Base-by-base conservation (phyloP, 177 flowering plant species). In the Vitis hybrid region DNA sequence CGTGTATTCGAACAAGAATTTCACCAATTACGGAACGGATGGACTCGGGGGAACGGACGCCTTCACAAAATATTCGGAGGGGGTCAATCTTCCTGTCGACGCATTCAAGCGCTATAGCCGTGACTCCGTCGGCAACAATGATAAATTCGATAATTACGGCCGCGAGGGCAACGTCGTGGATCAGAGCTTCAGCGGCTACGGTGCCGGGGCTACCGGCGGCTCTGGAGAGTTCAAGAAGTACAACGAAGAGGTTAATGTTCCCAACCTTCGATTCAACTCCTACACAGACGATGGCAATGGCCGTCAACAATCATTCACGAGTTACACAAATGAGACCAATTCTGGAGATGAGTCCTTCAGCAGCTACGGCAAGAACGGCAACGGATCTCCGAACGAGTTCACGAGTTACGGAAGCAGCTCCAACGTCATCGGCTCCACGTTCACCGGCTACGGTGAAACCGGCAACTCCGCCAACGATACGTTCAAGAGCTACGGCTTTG, bases 41-140 rank as follows among this genome's bases (percentile, higher is more conserved):
- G 63, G 71, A 8, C 63, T 55, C 71, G 88, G 87, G 12, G 84
- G 84, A 0, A 11, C 40, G 26, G 77, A 85, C 74, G 69, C 81
- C 32, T 87, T 87, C 79, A 72, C 76, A 68, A 82, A 78, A 60
- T 89, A 89, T 72, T 81, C 90, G 2, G 67, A 67, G 4, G 78
- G 56, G 1, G 74, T 60, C 1, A 86, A 86, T 56, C 19, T 82
- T 14, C 75, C 78, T 0, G 72, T 74, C 48, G 81, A 86, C 65
- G 51, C 82, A 45, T 89, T 89, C 81, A 79, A 87, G 2, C 78
- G 88, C 7, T 89, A 88, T 82, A 73, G 87, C 71, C 84, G 85
- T 2, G 83, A 80, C 75, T 73, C 88, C 11, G 56, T 65, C 2
- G 84, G 82, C 4, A 87, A 82, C 70, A 49, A 67, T 11, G 85